Conservation (phyloP, 2,329 filamentous ascomycete species). For the Fusarium mangiferae region DNA sequence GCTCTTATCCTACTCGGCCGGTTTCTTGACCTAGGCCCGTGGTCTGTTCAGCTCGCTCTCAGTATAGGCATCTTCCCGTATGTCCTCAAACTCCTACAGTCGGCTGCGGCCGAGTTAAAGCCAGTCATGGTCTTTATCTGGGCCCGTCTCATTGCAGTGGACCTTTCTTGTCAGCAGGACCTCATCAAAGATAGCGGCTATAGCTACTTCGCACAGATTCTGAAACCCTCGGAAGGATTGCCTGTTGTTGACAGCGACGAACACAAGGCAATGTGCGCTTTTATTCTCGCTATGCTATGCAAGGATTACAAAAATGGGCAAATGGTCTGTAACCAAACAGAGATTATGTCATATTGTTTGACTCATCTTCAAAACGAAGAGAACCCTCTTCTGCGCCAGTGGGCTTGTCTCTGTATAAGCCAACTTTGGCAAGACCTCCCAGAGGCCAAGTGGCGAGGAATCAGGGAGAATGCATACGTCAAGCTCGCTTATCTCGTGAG, state of each 20-base stretch:
- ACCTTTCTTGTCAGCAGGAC: slow-evolving; percentile 92
- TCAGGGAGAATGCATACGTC: slow-evolving; percentile 84
- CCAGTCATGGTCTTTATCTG: slow-evolving; percentile 99
- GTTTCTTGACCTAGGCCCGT: slow-evolving; percentile 94
- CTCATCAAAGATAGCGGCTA: slow-evolving; percentile 97
- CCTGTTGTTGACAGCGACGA: slow-evolving; percentile 90
- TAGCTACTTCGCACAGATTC: slow-evolving; percentile 93
- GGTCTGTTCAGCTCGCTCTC: slow-evolving; percentile 97
- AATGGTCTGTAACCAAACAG: slow-evolving; percentile 87
- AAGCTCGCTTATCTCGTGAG: slow-evolving; percentile 83
- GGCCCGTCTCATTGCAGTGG: slow-evolving; percentile 94
- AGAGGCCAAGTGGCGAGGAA: slow-evolving; percentile 96
- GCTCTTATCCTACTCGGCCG: slow-evolving; percentile 91
- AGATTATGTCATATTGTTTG: slow-evolving; percentile 90
- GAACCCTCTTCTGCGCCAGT: slow-evolving; percentile 90
- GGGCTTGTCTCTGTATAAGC: slow-evolving; percentile 94
- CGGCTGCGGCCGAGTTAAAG: slow-evolving; percentile 92
- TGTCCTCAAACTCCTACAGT: slow-evolving; percentile 95
- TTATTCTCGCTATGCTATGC: slow-evolving; percentile 97
- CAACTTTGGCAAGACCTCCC: slow-evolving; percentile 92
- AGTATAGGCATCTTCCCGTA: slow-evolving; percentile 99
- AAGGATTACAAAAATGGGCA: slow-evolving; percentile 93
- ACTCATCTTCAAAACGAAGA: slow-evolving; percentile 85
- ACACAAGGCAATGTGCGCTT: slow-evolving; percentile 98
- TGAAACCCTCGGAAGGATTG: slow-evolving; percentile 84